A percentile compares a stretch with the other conserved stretches of the same genome.
Evolutionary conservation across 1,284 basidiomycete species (phyloP).

Genomic region (Mrakiaceae sp.): DNA sequence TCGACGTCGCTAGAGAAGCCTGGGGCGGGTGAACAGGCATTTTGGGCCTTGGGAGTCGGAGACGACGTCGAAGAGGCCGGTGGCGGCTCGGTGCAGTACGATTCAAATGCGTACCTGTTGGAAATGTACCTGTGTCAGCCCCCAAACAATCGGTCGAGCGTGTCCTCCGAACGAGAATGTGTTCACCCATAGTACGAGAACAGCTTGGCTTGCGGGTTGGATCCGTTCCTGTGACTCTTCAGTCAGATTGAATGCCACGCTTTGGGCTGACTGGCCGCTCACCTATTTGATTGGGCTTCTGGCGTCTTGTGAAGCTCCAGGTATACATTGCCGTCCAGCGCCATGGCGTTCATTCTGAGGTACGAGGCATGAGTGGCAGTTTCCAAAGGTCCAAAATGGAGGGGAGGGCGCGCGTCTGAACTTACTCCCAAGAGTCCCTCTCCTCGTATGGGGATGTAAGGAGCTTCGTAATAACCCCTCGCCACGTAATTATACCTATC

Average conservation of each 20-base stretch:
- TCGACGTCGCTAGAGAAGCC: conserved; percentile 82
- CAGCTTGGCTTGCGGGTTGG: background rate
- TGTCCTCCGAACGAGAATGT: background rate
- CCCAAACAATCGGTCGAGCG: background rate
- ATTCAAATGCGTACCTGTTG: conserved; percentile 10
- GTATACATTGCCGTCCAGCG: conserved; percentile 5
- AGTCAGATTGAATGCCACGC: background rate
- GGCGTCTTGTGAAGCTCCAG: conserved; percentile 10
- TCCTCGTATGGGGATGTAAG: conserved; percentile 16
- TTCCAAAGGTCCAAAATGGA: background rate
- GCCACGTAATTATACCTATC: conserved; percentile 7
- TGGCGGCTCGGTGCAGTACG: conserved; percentile 4
- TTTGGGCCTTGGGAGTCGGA: background rate
- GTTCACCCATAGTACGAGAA: conserved; percentile 1
- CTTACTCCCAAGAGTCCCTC: background rate
- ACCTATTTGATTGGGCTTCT: background rate
- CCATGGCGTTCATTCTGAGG: conserved; percentile 10
- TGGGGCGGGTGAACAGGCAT: background rate
- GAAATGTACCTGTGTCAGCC: background rate
- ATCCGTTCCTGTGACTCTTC: background rate
- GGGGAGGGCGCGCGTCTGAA: background rate
- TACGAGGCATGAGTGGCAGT: background rate
- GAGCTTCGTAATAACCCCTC: conserved; percentile 13
- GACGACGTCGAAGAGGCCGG: background rate
- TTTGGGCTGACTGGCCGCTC: background rate